Base-by-base conservation (phyloP, 164 flowering plant genomes). In the Nymphaea colorata region DNA sequence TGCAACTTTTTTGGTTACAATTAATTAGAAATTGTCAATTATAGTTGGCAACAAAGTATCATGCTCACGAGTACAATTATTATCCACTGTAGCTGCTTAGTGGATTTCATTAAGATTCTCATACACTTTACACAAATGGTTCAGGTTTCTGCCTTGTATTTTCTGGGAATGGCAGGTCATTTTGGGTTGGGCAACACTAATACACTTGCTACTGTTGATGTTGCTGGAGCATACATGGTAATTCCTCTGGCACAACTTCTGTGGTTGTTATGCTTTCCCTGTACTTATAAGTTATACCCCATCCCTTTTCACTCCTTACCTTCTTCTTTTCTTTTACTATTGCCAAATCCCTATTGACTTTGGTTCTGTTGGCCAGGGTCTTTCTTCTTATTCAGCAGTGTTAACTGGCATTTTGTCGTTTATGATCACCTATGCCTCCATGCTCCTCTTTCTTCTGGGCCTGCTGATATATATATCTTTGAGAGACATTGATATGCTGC, bases 161-260 rank as follows among this genome's bases (percentile, higher is more conserved):
- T 75, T 73, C 42, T 88, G 75, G 97, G 95, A 67, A 85, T 94
- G 93, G 80, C 87, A 4, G 99, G 99, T 66, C 99, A 94, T 83
- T 94, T 85, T 82, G 82, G 89, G 66, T 84, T 94, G 59, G 99
- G 99, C 44, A 94, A 94, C 84, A 94, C 90, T 85, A 94, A 94
- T 73, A 81, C 86, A 25, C 79, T 94, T 41, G 99, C 97, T 68
- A 91, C 99, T 11, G 82, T 94, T 67, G 99, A 91, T 81, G 96
- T 94, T 68, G 99, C 99, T 68, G 97, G 90, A 68, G 96, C 99
- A 70, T 94, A 81, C 77, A 88, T 87, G 63, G 99, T 94, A 82
- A 15, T 41, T 15, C 67, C 72, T 25, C 15, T 6, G 17, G 17
- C 41, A 61, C n/a, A 16, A 61, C 53, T 45, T 45, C 53, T 45